Evolutionary conservation across 352 stramenopile species (phyloP).

Genomic region (Phytophthora gonapodyides): DNA sequence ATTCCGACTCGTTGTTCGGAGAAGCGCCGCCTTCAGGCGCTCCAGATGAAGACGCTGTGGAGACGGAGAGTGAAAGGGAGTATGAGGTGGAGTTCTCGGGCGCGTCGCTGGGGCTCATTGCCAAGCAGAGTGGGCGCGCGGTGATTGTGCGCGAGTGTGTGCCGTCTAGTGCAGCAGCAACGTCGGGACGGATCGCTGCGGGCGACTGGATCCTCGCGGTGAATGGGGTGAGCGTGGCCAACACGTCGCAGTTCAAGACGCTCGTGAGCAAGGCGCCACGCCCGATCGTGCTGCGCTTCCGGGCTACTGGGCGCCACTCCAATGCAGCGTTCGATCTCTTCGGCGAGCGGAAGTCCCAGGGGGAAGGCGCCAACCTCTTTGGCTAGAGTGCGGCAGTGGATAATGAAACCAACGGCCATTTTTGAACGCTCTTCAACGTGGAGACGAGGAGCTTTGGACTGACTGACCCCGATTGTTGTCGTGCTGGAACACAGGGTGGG

Average conservation of each 20-base stretch:
- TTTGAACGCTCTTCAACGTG: conserved; percentile 15
- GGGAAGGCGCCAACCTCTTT: conserved; percentile 28
- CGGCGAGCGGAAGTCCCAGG: conserved; percentile 46
- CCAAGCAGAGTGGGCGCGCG: conserved; percentile 60
- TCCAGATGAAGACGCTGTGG: conserved; percentile 1
- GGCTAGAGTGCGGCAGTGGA: conserved; percentile 20
- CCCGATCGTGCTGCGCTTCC: conserved; percentile 75
- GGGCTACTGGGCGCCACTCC: conserved; percentile 45
- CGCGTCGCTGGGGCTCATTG: conserved; percentile 65
- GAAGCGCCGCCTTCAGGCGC: conserved; percentile 14
- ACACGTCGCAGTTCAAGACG: conserved; percentile 74
- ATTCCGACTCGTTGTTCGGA: conserved; percentile 38
- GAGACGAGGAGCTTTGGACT: conserved; percentile 19
- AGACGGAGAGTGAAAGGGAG: conserved; percentile 39
- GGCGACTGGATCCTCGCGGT: conserved; percentile 79
- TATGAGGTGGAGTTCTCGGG: conserved; percentile 78
- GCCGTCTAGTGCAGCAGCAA: conserved; percentile 53
- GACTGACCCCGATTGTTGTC: conserved; percentile 7
- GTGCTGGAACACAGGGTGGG: not conserved
- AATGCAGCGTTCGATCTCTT: conserved; percentile 71
- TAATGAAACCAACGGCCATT: conserved; percentile 19
- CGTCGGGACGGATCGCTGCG: conserved; percentile 52
- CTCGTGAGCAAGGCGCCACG: conserved; percentile 62
- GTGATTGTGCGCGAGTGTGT: conserved; percentile 83
- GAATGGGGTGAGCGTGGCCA: conserved; percentile 64